Evolutionary conservation across 768 basidiomycete species (phyloP), one percentile per base, ranked within the genome.

Genomic region (Tricholoma flavovirens): DNA sequence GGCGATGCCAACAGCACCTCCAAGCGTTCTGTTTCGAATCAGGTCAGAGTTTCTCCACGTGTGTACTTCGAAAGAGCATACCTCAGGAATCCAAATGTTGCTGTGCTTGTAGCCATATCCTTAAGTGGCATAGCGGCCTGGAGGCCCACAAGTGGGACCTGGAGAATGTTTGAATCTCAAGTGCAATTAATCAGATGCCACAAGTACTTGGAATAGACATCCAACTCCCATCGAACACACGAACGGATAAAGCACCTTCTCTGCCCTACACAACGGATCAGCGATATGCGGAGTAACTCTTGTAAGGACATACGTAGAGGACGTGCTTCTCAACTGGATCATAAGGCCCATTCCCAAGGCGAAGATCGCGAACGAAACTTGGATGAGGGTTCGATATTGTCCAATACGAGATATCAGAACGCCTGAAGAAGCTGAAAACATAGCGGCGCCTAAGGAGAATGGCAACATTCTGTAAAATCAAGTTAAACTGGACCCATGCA

Each of bases 91-190:
- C 81, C 80, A 63, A 86, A 87, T 0, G 83, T 83, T 1, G 80
- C 74, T 0, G 90, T 90, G 53, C 83, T 83, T 1, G 90, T 90
- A 2, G 90, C 89, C 89, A 93, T 90, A 60, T 93, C 89, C 62
- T 83, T 85, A 14, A 90, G 63, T 0, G 92, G 92, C 90, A 94
- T 94, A 0, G 90, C 86, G 1, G 90, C 88, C 70, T 93, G 91
- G 12, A 93, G 70, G 12, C 77, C 87, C 51, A 91, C 83, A 6
- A 90, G 69, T 0, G 88, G 89, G 4, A 76, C 75, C 82, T 86
- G 62, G 51, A 49, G 50, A 8, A 2, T 42, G 51, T 53, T 38
- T 51, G 51, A 46, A 61, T 29, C 57, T 62, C 19, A n/a, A n/a
- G n/a, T n/a, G n/a, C n/a, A n/a, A n/a, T n/a, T n/a, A n/a, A n/a